A percentile compares a stretch with the other conserved stretches of the same genome.
These are phyloP conservation scores for Podospora conica DNA, from an alignment of 495 filamentous ascomycete species.

Conservation along the genomic window DNA sequence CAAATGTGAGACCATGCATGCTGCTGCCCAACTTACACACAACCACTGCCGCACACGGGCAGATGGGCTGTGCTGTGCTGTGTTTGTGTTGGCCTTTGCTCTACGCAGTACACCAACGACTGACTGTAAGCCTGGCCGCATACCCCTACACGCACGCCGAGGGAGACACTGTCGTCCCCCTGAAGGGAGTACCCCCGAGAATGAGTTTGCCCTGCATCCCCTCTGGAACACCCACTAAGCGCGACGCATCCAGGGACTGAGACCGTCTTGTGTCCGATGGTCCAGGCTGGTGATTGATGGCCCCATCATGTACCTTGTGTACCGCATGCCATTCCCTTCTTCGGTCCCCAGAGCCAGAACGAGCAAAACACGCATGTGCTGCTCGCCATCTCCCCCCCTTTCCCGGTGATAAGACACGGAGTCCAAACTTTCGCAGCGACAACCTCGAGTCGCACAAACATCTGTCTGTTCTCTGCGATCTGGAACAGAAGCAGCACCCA, in stretches of 20 bases:
- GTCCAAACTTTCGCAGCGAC: neutral
- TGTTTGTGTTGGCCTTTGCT: no score
- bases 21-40: neutral
- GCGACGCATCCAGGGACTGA: neutral
- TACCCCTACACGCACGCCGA: neutral
- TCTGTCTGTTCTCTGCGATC: no score
- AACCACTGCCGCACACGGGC: neutral
- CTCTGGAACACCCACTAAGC: neutral
- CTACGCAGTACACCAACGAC: neutral
- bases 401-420: neutral
- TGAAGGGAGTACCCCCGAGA: neutral
- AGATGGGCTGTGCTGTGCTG: neutral
- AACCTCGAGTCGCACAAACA: neutral
- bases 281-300: conserved; percentile 6
- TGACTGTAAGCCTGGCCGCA: neutral
- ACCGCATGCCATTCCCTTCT: neutral
- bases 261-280: neutral
- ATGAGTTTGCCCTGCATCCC: neutral
- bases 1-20: neutral
- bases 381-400: neutral
- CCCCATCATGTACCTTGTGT: neutral
- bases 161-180: neutral
- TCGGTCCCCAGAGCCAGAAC: neutral
- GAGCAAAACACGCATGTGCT: conserved; percentile 6
- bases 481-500: neutral